Base-by-base conservation (phyloP, 768 basidiomycete genomes). In the Galerina marginata region DNA sequence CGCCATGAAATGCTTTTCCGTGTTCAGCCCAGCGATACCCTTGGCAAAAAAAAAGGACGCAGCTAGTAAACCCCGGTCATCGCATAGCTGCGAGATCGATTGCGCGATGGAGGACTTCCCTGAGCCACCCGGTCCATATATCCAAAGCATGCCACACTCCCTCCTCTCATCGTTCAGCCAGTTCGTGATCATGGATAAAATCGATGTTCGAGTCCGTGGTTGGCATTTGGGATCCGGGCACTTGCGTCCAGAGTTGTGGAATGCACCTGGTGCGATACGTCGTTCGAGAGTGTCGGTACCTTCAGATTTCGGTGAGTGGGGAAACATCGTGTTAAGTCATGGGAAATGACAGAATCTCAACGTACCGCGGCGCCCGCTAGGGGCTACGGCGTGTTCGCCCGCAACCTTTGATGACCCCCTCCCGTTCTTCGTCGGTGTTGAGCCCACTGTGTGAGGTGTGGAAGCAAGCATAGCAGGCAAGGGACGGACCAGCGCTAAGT, bases 1-100 rank as follows among this genome's bases (percentile, higher is more conserved):
- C 9, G 71, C 66, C 69, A 72, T 69, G 53, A 72, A 64, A 43
- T 72, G 69, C 37, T 72, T 72, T 37, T 72, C 71, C 0, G 67
- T 70, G 54, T 69, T 70, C 46, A 68, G 46, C 4, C 69, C 71
- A 2, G 65, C 58, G 23, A 64, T 65, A 23, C 53, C 62, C 55
- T 59, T 60, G 15, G 66, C 61, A 50, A 72, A 72, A 54, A 72
- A 72, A 60, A 72, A 72, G 3, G 67, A 69, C 12, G 66, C 69
- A 16, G 67, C 69, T 4, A 72, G 61, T 20, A 60, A 48, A 6
- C 64, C 67, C 6, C 65, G 60, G 20, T 70, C 69, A n/a, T 58
- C 65, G 47, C 64, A 65, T 9, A 61, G 51, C 49, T 67, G 66
- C 23, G 66, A 66, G 38, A 70, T 65, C 9, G 66, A 53, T 56